Conservation (phyloP, 306 rosid species). For the Casuarina cunninghamiana region DNA sequence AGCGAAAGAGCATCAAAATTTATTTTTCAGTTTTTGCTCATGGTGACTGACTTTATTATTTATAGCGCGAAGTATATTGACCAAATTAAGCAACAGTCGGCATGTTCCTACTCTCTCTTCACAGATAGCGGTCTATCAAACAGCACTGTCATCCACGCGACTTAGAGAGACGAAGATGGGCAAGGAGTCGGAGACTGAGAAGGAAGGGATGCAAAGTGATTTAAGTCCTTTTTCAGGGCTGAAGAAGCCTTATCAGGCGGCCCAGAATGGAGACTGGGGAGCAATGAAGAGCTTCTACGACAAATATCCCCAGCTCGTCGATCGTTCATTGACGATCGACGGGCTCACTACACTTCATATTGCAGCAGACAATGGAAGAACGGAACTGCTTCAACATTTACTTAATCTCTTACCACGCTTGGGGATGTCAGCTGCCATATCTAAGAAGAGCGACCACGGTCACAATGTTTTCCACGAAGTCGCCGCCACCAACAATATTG, state of each 20-base stretch:
- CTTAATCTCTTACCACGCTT: background rate
- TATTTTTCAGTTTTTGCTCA: no score
- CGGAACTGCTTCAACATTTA: background rate
- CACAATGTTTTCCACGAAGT: background rate
- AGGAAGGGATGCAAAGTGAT: background rate
- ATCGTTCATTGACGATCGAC: background rate
- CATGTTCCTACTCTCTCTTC: no score
- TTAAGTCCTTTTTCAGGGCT: background rate
- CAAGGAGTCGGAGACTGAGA: background rate
- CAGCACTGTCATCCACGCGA: background rate
- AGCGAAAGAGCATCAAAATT: no score
- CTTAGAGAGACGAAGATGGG: background rate
- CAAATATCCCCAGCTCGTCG: background rate
- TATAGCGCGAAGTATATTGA: no score
- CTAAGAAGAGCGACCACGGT: background rate
- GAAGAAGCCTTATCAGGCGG: background rate
- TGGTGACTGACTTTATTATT: no score
- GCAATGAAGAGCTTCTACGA: constrained; percentile 1
- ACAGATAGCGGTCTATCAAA: background rate
- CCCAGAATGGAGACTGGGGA: background rate
- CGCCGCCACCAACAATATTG: background rate
- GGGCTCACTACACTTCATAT: constrained; percentile 10
- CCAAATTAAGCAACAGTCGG: no score
- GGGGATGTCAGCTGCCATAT: background rate
- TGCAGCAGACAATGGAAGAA: background rate